Evolutionary conservation across 495 filamentous ascomycete species (phyloP).

Genomic region (Lophiostoma macrostomum): DNA sequence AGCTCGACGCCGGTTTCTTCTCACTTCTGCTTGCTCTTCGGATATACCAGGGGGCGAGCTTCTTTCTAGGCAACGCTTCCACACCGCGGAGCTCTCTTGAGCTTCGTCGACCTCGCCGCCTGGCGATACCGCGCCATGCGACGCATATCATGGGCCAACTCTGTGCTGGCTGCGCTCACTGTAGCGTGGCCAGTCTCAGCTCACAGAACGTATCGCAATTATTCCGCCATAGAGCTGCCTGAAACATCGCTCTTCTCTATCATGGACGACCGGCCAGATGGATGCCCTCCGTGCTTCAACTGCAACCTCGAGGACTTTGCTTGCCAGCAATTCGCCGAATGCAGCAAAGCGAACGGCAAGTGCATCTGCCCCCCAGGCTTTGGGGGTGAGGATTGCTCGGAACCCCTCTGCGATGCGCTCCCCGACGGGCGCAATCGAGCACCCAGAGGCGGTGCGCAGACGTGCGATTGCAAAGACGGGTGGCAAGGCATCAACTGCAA

Average conservation of each 20-base stretch:
- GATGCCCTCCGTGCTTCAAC: constrained; percentile 83
- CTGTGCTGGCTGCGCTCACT: constrained; percentile 18
- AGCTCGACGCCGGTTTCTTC: background rate
- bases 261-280: constrained; percentile 56
- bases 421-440: constrained; percentile 71
- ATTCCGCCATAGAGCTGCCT: constrained; percentile 33
- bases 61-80: constrained; percentile 1
- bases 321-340: constrained; percentile 83
- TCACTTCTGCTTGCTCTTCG: background rate
- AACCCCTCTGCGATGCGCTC: constrained; percentile 86
- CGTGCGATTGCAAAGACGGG: constrained; percentile 84
- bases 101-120: constrained; percentile 3
- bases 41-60: background rate
- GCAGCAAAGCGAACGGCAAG: constrained; percentile 82
- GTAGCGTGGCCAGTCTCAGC: constrained; percentile 13
- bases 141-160: constrained; percentile 19
- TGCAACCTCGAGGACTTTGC: constrained; percentile 88
- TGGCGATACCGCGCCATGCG: constrained; percentile 24
- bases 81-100: constrained; percentile 4
- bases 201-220: constrained; percentile 25
- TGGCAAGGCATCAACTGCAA: constrained; percentile 99
- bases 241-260: constrained; percentile 47
- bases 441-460: constrained; percentile 57
- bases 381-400: constrained; percentile 86
- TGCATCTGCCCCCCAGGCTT: constrained; percentile 89